Percentiles rank a stretch among this genome's conserved stretches.
Evolutionary conservation across 192 early-diverging fungal genomes (phyloP).

Genomic region (Coemansia erecta): DNA sequence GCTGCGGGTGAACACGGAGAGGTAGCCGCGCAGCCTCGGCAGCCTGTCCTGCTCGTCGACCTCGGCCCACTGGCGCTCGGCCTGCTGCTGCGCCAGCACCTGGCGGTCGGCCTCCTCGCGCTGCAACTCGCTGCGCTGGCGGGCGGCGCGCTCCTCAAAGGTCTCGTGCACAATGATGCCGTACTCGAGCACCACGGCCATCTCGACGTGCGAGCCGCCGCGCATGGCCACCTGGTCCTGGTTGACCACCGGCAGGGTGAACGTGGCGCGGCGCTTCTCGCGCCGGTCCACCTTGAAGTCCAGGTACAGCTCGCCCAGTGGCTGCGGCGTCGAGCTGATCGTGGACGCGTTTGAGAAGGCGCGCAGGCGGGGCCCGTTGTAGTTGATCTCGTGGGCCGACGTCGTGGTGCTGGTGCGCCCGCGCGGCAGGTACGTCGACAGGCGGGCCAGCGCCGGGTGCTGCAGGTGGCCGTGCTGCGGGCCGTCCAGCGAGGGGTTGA

Average conservation of each 20-base stretch:
- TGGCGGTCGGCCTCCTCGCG: slow-evolving; percentile 17
- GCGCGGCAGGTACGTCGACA: slow-evolving; percentile 44
- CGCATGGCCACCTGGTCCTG: slow-evolving; percentile 52
- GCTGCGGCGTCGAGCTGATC: slow-evolving; percentile 37
- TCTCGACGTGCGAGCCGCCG: slow-evolving; percentile 50
- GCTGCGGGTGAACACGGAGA: slow-evolving; percentile 50
- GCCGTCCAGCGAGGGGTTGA: neutral
- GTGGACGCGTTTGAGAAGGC: slow-evolving; percentile 46
- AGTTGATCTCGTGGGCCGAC: slow-evolving; percentile 40
- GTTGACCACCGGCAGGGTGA: slow-evolving; percentile 45
- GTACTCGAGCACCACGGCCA: slow-evolving; percentile 51
- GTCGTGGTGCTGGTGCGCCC: slow-evolving; percentile 32
- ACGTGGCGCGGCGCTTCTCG: slow-evolving; percentile 45
- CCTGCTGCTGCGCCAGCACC: slow-evolving; percentile 15
- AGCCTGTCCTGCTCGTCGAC: slow-evolving; percentile 31
- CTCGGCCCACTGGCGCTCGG: slow-evolving; percentile 34
- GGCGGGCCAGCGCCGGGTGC: slow-evolving; percentile 29
- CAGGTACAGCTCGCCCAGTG: slow-evolving; percentile 54
- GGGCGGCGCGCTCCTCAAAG: slow-evolving; percentile 17
- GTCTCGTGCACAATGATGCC: slow-evolving; percentile 54
- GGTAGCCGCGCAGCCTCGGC: slow-evolving; percentile 32
- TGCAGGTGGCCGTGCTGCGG: slow-evolving; percentile 4
- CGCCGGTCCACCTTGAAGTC: slow-evolving; percentile 46
- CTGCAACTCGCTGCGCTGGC: slow-evolving; percentile 8
- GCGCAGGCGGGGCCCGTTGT: slow-evolving; percentile 38